A percentile compares a stretch with the other conserved stretches of the same genome.
phyloP scores from a whole-genome alignment of 2,329 filamentous ascomycete genomes.

The Ascocoryne sarcoides region DNA sequence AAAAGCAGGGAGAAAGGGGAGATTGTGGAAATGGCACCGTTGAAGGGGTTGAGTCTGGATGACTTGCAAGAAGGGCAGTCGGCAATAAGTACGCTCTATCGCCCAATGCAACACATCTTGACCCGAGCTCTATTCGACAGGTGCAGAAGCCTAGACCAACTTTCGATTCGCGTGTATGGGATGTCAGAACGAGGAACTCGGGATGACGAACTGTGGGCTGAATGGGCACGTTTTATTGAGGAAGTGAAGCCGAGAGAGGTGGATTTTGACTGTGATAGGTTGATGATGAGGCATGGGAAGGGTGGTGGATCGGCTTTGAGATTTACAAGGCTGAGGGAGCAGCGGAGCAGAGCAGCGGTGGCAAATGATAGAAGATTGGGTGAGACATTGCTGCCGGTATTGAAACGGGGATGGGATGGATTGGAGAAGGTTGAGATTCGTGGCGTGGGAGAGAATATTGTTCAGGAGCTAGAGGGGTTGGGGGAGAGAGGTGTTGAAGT shows the following conservation, averaged over 20 bases:
- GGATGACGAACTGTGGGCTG: too few relatives aligned
- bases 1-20: background rate
- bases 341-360: background rate
- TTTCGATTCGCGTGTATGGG: too few relatives aligned
- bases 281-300: background rate
- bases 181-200: too few relatives aligned
- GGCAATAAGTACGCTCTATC: too few relatives aligned
- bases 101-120: background rate
- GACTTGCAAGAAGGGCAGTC: background rate
- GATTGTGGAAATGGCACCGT: background rate
- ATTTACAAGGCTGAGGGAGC: background rate
- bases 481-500: background rate
- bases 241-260: too few relatives aligned
- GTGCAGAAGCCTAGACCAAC: too few relatives aligned
- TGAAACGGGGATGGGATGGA: constrained; percentile 1
- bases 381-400: background rate
- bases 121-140: background rate
- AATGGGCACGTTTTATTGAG: too few relatives aligned
- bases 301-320: constrained; percentile 1
- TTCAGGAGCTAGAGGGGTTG: background rate
- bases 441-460: background rate
- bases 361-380: constrained; percentile 1
- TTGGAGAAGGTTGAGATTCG: background rate
- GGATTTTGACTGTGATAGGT: constrained; percentile 1
- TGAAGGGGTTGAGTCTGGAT: background rate